Conservation (phyloP, 768 basidiomycete species). For the Tricholoma bakamatsutake region DNA sequence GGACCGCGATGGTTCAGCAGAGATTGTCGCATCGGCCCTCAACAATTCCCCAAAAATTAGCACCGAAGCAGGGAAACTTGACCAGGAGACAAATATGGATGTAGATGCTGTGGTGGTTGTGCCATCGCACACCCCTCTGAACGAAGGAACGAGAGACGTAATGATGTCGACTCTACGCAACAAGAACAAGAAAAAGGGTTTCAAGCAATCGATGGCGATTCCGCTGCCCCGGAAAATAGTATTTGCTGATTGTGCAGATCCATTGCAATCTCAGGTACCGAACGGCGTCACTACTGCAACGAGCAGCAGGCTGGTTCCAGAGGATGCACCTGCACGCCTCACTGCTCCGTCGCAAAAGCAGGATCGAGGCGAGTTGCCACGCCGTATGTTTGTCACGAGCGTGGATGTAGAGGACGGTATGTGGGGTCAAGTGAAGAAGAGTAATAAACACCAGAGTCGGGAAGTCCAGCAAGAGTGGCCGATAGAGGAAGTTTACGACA, state of each 20-base stretch:
- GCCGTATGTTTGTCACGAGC: constrained; percentile 64
- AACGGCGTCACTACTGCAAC: neutral
- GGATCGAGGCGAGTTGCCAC: constrained; percentile 42
- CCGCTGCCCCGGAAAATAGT: constrained; percentile 46
- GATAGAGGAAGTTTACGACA: neutral
- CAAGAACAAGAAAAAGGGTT: constrained; percentile 72
- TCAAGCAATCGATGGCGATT: constrained; percentile 43
- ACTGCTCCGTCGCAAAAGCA: constrained; percentile 62
- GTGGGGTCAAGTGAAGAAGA: constrained; percentile 32
- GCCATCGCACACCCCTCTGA: neutral
- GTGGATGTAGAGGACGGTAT: constrained; percentile 59
- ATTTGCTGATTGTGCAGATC: constrained; percentile 27
- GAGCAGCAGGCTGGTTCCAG: neutral
- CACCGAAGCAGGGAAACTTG: neutral
- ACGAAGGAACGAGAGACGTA: constrained; percentile 16
- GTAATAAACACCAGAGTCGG: constrained; percentile 17
- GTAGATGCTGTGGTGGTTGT: neutral
- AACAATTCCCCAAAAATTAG: constrained; percentile 8
- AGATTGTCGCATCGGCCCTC: constrained; percentile 7
- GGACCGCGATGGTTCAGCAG: constrained; percentile 1
- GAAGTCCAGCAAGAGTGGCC: constrained; percentile 4
- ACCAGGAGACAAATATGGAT: constrained; percentile 3
- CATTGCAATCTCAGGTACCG: neutral
- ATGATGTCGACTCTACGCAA: constrained; percentile 57
- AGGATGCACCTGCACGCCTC: constrained; percentile 27